Conservation (phyloP, 2,329 filamentous ascomycete species). For the Fusarium sp. region DNA sequence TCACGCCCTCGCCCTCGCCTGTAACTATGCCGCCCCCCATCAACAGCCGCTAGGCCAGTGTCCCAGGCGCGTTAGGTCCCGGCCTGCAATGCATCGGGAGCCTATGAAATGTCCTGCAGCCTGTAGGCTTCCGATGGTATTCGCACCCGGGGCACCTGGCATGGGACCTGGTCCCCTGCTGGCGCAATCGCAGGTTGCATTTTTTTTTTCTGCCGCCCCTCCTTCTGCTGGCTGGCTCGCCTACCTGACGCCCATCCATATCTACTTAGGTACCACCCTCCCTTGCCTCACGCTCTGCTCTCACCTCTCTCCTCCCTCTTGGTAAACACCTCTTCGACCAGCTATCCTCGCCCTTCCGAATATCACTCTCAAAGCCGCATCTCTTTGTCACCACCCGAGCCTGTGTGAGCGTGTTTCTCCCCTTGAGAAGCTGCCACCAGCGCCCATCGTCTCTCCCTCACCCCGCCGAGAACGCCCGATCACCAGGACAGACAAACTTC, state of each 20-base stretch:
- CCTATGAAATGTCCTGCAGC: constrained; percentile 34
- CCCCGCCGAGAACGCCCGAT: constrained; percentile 49
- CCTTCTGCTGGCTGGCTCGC: constrained; percentile 10
- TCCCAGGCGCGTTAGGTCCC: constrained; percentile 38
- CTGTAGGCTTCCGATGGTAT: constrained; percentile 38
- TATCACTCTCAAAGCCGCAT: background rate
- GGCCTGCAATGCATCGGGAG: constrained; percentile 32
- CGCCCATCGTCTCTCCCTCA: constrained; percentile 32
- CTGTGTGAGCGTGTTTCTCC: constrained; percentile 31
- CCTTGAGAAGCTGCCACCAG: constrained; percentile 35
- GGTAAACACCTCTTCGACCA: background rate
- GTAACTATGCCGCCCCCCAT: background rate
- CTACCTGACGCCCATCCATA: constrained; percentile 5
- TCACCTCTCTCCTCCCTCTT: constrained; percentile 9
- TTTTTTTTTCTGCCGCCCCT: constrained; percentile 19
- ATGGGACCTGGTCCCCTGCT: constrained; percentile 34
- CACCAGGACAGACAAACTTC: constrained; percentile 30
- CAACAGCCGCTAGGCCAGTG: background rate
- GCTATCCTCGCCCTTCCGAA: background rate
- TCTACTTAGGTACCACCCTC: constrained; percentile 34
- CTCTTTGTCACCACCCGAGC: background rate
- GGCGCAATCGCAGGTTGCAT: constrained; percentile 14
- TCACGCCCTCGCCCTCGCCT: constrained; percentile 3
- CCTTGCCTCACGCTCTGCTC: constrained; percentile 21
- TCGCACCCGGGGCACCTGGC: constrained; percentile 5